These are phyloP conservation scores for Prototheca cutis DNA, from an alignment of 163 green algal genomes.

Conservation along the genomic window DNA sequence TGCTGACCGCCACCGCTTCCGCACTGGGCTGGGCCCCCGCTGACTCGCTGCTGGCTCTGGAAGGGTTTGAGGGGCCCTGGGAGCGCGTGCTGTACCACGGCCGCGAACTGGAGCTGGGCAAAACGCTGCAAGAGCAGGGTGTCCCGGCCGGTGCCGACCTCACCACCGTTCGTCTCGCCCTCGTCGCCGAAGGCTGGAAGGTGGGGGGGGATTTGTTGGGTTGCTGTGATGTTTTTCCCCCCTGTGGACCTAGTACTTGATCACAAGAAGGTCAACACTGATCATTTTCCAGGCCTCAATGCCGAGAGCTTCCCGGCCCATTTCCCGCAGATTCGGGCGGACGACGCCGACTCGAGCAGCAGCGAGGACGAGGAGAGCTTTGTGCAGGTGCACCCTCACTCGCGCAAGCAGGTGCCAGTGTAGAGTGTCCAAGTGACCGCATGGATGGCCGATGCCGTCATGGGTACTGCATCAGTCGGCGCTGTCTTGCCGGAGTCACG, in stretches of 20 bases:
- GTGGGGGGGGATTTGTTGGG: neutral
- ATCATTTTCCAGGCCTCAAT: too few relatives aligned
- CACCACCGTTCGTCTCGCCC: conserved; percentile 27
- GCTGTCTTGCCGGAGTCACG: too few relatives aligned
- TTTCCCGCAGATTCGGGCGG: conserved; percentile 4
- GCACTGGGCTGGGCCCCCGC: conserved; percentile 40
- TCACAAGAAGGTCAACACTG: neutral
- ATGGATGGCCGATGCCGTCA: too few relatives aligned
- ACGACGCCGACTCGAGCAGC: conserved; percentile 9
- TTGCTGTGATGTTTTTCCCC: neutral
- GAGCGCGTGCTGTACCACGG: conserved; percentile 54
- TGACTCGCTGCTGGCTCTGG: conserved; percentile 44
- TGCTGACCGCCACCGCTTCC: conserved; percentile 21
- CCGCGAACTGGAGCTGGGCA: conserved; percentile 25
- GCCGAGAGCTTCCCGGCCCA: too few relatives aligned
- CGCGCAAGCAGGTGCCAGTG: conserved; percentile 1
- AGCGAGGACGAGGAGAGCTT: conserved; percentile 11
- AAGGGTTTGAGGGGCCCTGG: conserved; percentile 67
- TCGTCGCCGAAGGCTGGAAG: conserved; percentile 37
- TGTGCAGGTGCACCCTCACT: neutral
- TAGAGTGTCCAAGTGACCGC: too few relatives aligned
- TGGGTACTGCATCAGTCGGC: too few relatives aligned
- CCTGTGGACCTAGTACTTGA: too few relatives aligned
- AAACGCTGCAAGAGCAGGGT: conserved; percentile 21
- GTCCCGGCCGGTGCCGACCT: conserved; percentile 16